phyloP scores from a whole-genome alignment of 2,329 filamentous ascomycete genomes.

The Hypoxylon sp. region DNA sequence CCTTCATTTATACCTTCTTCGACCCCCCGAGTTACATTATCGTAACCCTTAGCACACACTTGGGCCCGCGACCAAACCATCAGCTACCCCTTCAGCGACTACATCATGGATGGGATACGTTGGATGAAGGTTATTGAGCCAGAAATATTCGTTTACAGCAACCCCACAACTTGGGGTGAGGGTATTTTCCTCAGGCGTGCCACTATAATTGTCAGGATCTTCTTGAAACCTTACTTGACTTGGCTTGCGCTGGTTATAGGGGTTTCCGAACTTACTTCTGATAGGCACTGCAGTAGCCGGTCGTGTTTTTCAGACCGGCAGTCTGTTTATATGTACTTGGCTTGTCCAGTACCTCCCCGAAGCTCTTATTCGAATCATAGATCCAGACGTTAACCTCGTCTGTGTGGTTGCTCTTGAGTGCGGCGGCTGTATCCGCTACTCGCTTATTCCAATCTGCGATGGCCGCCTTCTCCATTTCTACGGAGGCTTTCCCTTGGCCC shows the following conservation, averaged over 20 bases:
- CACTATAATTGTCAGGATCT: slow-evolving; percentile 56
- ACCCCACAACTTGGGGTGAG: slow-evolving; percentile 64
- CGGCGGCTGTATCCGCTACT: slow-evolving; percentile 59
- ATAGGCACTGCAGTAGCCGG: slow-evolving; percentile 68
- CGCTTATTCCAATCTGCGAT: slow-evolving; percentile 68
- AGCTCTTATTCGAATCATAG: slow-evolving; percentile 68
- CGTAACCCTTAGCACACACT: slow-evolving; percentile 55
- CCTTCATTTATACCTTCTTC: neutral
- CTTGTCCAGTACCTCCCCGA: slow-evolving; percentile 66
- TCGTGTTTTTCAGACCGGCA: slow-evolving; percentile 68
- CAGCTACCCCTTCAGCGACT: slow-evolving; percentile 66
- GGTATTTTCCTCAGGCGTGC: slow-evolving; percentile 61
- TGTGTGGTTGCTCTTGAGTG: slow-evolving; percentile 56
- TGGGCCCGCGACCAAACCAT: slow-evolving; percentile 57
- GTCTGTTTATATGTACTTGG: slow-evolving; percentile 67
- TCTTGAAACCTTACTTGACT: neutral
- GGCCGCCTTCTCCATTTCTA: slow-evolving; percentile 59
- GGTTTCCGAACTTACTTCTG: slow-evolving; percentile 62
- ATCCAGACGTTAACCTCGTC: slow-evolving; percentile 65
- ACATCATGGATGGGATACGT: slow-evolving; percentile 74
- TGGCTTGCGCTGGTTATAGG: neutral
- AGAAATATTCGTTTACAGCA: slow-evolving; percentile 74
- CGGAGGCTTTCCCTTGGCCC: slow-evolving; percentile 56
- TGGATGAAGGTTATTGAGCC: slow-evolving; percentile 75
- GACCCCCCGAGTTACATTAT: neutral